Percentiles rank a stretch among this genome's conserved stretches.
Evolutionary conservation across 2,329 filamentous ascomycete genomes (phyloP).

Genomic region (Fusarium irregulare): DNA sequence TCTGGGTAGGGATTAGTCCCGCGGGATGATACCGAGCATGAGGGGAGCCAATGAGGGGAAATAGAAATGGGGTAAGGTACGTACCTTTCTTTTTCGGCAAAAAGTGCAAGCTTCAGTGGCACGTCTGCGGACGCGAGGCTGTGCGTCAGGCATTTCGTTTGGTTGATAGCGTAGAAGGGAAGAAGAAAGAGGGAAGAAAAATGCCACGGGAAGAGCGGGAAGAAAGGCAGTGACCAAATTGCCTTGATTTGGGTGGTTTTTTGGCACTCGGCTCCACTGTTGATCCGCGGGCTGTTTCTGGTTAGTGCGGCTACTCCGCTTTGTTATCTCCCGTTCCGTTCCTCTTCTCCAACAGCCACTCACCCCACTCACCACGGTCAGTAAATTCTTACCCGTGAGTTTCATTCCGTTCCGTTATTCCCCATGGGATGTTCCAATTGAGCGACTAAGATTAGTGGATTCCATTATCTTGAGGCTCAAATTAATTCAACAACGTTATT

Average conservation of each 20-base stretch:
- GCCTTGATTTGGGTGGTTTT: neutral
- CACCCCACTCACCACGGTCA: neutral
- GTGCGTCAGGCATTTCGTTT: constrained; percentile 9
- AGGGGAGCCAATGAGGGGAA: neutral
- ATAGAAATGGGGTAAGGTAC: constrained; percentile 3
- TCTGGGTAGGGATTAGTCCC: constrained; percentile 48
- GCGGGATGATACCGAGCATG: constrained; percentile 4
- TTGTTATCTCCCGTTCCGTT: neutral
- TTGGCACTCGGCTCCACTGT: constrained; percentile 17
- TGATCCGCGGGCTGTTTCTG: constrained; percentile 11
- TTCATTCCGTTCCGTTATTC: neutral
- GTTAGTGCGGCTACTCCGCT: constrained; percentile 1
- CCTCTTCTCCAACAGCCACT: neutral
- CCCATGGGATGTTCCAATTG: neutral
- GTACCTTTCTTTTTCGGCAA: constrained; percentile 48
- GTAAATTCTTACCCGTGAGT: neutral
- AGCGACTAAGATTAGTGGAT: neutral
- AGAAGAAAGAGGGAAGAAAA: neutral
- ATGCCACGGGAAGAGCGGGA: constrained; percentile 20
- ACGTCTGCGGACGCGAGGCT: constrained; percentile 40
- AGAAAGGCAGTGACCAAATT: neutral
- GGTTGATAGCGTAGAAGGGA: neutral
- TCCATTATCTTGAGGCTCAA: neutral
- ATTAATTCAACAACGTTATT: neutral
- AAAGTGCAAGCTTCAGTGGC: constrained; percentile 49